These are phyloP conservation scores for Athelia sp. DNA, from an alignment of 1,284 basidiomycete species.

Conservation along the genomic window DNA sequence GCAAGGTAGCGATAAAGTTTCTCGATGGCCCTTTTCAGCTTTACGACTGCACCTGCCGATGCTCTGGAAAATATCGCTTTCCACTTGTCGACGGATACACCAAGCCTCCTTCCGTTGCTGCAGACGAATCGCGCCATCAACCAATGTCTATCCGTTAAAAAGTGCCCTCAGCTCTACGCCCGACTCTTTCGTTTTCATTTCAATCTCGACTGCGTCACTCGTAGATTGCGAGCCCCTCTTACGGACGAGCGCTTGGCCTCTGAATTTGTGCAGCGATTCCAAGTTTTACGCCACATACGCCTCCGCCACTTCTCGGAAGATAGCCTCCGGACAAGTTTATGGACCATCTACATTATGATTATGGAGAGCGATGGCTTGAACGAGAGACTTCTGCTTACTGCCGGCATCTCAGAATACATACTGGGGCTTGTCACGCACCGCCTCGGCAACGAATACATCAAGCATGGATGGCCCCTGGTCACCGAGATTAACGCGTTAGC, in stretches of 20 bases:
- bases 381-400: constrained; percentile 32
- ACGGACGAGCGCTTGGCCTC: constrained; percentile 41
- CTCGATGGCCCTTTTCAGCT: too few species aligned
- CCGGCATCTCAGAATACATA: constrained; percentile 30
- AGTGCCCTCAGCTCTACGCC: constrained; percentile 59
- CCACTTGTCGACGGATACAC: constrained; percentile 15
- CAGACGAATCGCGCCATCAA: constrained; percentile 40
- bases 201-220: constrained; percentile 37
- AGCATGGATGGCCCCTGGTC: not conserved
- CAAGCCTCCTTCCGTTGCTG: constrained; percentile 36
- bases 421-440: constrained; percentile 15
- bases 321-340: constrained; percentile 37
- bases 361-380: constrained; percentile 43
- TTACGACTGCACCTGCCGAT: constrained; percentile 36
- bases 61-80: constrained; percentile 49
- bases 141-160: constrained; percentile 32
- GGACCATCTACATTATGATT: constrained; percentile 46
- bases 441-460: constrained; percentile 1
- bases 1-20: too few species aligned
- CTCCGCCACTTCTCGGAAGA: constrained; percentile 24
- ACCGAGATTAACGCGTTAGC: constrained; percentile 20
- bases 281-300: constrained; percentile 38
- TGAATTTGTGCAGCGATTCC: constrained; percentile 40
- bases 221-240: constrained; percentile 14
- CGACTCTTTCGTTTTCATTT: constrained; percentile 52